Base-by-base conservation (phyloP, 2,329 filamentous ascomycete genomes). In the Colletotrichum caudatum region DNA sequence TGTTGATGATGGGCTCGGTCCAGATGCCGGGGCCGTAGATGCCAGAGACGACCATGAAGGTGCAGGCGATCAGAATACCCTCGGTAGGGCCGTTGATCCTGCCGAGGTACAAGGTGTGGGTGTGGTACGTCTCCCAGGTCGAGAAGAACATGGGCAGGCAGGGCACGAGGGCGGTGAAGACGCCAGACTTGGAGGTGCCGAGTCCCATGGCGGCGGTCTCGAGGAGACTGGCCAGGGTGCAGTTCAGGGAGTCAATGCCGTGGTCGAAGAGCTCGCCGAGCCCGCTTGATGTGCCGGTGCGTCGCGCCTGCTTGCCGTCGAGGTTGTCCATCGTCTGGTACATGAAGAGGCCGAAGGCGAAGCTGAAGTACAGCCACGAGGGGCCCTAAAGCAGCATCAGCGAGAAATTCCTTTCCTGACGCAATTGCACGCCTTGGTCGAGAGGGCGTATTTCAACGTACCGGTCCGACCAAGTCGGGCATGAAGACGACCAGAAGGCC, bases 321-420 rank as follows among this genome's bases (percentile, higher is more conserved):
- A 98, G 92, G 81, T 99, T 99, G 85, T 99, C 96, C 92, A 99
- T 95, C 18, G 96, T 99, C 76, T 96, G 97, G 83, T 98, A 97
- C 93, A 97, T 96, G 92, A 97, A 99, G 71, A 99, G 88, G 51
- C 96, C 96, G 75, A 97, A 89, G 1, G 95, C 95, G 81, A 98
- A 98, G 83, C 94, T 97, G 80, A 94, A 97, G 85, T 97, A 98
- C 26, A 98, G 82, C 95, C 96, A 98, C 77, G 92, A 88, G 11
- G 95, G 94, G 26, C 91, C 94, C 91, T 96, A 11, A 53, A 51
- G 41, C 51, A 53, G 8, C 1, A 35, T 66, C 35, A 73, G 73
- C 74, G 64, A 64, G 60, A 33, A 37, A 54, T 48, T 66, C 68
- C 58, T 50, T 53, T 20, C 29, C 33, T 63, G 23, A 71, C 33